phyloP scores from a whole-genome alignment of 2,329 filamentous ascomycete species.

The Aureobasidium sp. region DNA sequence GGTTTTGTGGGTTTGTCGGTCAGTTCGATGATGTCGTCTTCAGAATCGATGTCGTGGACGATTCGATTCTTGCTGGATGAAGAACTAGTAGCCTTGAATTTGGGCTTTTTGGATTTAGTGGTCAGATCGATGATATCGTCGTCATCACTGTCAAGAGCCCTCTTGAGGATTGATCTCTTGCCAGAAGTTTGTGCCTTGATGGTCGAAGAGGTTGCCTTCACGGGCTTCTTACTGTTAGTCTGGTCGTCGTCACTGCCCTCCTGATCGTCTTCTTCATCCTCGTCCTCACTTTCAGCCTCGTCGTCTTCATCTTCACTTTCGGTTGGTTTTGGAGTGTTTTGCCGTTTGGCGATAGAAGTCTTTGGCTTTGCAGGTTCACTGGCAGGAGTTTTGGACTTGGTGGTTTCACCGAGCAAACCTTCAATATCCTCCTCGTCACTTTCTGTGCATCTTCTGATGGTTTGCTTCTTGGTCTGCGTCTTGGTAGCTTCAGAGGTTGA shows the following conservation, averaged over 20 bases:
- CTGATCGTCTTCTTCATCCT: background rate
- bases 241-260: background rate
- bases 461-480: background rate
- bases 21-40: background rate
- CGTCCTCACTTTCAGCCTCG: background rate
- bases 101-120: background rate
- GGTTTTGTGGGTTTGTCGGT: background rate
- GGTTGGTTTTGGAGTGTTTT: background rate
- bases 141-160: background rate
- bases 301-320: background rate
- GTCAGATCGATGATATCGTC: background rate
- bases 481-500: constrained; percentile 2
- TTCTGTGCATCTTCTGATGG: background rate
- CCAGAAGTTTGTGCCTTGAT: background rate
- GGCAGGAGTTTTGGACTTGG: background rate
- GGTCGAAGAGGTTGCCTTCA: background rate
- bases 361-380: background rate
- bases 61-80: background rate
- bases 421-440: background rate
- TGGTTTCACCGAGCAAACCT: background rate
- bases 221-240: background rate
- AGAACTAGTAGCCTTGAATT: background rate
- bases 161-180: background rate
- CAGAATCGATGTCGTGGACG: background rate
- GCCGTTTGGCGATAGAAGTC: background rate